These are phyloP conservation scores for Pestalotiopsis fici DNA, from an alignment of 2,329 filamentous ascomycete genomes.

Conservation along the genomic window DNA sequence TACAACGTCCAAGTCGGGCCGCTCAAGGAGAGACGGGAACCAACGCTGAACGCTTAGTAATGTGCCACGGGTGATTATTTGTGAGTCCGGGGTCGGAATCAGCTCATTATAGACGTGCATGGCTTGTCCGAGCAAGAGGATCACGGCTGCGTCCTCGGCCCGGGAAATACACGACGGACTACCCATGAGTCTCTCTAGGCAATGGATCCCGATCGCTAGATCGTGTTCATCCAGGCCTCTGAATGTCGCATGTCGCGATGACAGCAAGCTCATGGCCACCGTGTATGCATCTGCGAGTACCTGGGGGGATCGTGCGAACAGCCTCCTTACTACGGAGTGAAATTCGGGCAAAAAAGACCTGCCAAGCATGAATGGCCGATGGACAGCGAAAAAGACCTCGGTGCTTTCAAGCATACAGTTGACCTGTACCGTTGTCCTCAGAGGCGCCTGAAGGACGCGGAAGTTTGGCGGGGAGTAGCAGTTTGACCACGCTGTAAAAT, in stretches of 20 bases:
- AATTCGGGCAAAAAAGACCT: slow-evolving; percentile 8
- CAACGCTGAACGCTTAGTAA: slow-evolving; percentile 28
- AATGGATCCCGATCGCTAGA: slow-evolving; percentile 2
- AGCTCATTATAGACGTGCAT: slow-evolving; percentile 21
- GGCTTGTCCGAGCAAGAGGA: slow-evolving; percentile 12
- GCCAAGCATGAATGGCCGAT: slow-evolving; percentile 13
- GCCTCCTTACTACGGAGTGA: slow-evolving; percentile 4
- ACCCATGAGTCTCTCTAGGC: slow-evolving; percentile 6
- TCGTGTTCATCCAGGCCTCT: background rate
- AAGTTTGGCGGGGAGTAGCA: background rate
- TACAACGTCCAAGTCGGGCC: slow-evolving; percentile 27
- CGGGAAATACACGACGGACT: background rate
- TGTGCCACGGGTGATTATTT: slow-evolving; percentile 26
- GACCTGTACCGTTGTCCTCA: background rate
- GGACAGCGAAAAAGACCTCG: slow-evolving; percentile 10
- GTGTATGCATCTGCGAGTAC: slow-evolving; percentile 11
- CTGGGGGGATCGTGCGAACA: slow-evolving; percentile 10
- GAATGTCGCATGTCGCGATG: slow-evolving; percentile 2
- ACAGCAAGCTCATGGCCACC: slow-evolving; percentile 8
- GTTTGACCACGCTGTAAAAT: background rate
- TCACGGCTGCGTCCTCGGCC: slow-evolving; percentile 11
- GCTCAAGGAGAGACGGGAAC: slow-evolving; percentile 22
- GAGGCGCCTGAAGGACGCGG: background rate
- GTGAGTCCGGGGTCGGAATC: slow-evolving; percentile 22
- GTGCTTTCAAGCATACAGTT: slow-evolving; percentile 7